Base-by-base conservation (phyloP, 2,329 filamentous ascomycete genomes). In the Verticillium nonalfalfae region DNA sequence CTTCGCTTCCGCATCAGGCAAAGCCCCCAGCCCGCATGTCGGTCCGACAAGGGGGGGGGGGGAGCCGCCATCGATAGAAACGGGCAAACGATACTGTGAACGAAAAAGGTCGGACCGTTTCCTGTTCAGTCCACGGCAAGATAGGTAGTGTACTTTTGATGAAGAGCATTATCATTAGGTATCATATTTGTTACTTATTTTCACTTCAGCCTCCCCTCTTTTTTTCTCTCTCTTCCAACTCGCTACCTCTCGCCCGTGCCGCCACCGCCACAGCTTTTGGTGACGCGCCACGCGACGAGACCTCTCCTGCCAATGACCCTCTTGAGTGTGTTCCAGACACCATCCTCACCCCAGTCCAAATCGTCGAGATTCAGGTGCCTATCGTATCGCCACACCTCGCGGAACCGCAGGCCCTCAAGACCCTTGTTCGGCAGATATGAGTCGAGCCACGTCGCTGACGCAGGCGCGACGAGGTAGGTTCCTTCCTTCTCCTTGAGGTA, bases 331-430 rank as follows among this genome's bases (percentile, higher is more conserved):
- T 83, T 79, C 87, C 85, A 89, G 58, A 93, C 79, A 6, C 90
- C 90, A 67, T 93, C 90, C 63, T 90, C 87, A 2, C 79, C 89
- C 78, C 91, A 92, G 70, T 93, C 90, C 70, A 94, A 78, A 74
- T 94, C 90, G 72, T 94, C 90, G 52, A 94, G 76, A 68, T 92
- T 93, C 38, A 94, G 74, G 73, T 94, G 90, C 60, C 81, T 79
- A 56, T 74, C 76, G 68, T 90, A 81, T 62, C 82, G 81, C 88
- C 89, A 93, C 3, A 91, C 83, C 71, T 91, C 84, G 62, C 87
- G 80, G 67, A 93, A 88, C 36, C 81, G 76, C 59, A 92, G 68
- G 1, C 85, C 84, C 15, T 85, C 79, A 40, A 85, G 68, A 1
- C 81, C 82, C 72, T 86, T 86, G 65, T 87, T 85, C 3, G 77